These are phyloP conservation scores for Suillus clintonianus DNA, from an alignment of 768 basidiomycete species.

Conservation along the genomic window DNA sequence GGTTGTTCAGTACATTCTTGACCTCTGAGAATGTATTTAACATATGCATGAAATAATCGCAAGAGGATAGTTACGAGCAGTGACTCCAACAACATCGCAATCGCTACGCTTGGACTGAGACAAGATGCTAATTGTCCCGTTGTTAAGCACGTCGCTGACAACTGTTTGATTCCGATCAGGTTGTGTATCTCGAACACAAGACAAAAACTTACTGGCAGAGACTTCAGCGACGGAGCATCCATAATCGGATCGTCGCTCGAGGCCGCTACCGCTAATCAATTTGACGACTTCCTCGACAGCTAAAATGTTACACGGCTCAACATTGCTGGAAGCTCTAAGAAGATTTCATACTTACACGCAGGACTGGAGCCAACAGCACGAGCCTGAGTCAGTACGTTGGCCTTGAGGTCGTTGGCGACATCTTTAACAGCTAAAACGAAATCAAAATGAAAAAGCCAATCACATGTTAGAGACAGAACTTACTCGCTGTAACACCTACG, in stretches of 20 bases:
- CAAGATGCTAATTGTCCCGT: no score
- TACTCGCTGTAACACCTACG: fast-evolving
- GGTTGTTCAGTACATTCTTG: not conserved
- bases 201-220: not conserved
- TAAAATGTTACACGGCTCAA: not conserved
- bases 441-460: not conserved
- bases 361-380: not conserved
- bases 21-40: not conserved
- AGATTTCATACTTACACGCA: not conserved
- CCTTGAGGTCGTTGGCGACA: not conserved
- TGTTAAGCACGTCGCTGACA: not conserved
- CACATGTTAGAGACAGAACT: fast-evolving
- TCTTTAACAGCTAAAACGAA: not conserved
- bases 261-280: not conserved
- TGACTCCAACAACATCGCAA: not conserved
- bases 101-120: not conserved
- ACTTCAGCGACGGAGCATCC: not conserved
- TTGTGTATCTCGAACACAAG: fast-evolving
- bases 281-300: not conserved
- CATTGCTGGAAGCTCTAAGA: not conserved
- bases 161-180: not conserved
- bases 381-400: not conserved
- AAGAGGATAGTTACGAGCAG: not conserved
- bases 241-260: not conserved
- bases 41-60: no score